Conservation (phyloP, 305 asterid genomes). For the Fraxinus latifolia region DNA sequence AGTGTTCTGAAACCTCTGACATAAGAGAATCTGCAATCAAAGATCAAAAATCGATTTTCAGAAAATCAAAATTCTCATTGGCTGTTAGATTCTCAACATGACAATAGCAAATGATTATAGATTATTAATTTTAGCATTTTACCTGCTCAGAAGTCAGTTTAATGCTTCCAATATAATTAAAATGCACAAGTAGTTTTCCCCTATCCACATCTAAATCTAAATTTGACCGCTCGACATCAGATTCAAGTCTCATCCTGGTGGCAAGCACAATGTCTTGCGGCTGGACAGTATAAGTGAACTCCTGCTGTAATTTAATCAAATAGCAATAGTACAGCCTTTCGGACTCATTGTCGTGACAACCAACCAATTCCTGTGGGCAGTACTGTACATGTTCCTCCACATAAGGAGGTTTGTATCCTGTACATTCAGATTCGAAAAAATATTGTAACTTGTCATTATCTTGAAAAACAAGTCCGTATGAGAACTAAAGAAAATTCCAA, state of each 20-base stretch:
- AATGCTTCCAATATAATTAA: slow-evolving; percentile 35
- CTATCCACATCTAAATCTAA: slow-evolving; percentile 54
- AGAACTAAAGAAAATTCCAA: slow-evolving; percentile 11
- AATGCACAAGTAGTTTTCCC: slow-evolving; percentile 34
- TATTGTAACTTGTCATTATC: neutral
- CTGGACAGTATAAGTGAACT: slow-evolving; percentile 34
- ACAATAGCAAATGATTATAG: neutral
- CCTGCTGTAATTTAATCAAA: slow-evolving; percentile 41
- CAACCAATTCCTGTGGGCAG: slow-evolving; percentile 60
- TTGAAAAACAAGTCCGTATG: neutral
- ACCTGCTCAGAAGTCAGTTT: slow-evolving; percentile 47
- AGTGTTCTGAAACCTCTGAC: slow-evolving; percentile 55
- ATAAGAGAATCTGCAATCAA: slow-evolving; percentile 45
- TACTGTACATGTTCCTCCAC: slow-evolving; percentile 40
- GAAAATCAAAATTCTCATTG: slow-evolving; percentile 6
- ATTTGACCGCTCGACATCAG: slow-evolving; percentile 30
- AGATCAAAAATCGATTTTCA: slow-evolving; percentile 2
- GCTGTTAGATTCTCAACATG: neutral
- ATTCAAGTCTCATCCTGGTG: slow-evolving; percentile 40
- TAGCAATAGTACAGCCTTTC: slow-evolving; percentile 42
- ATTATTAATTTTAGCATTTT: slow-evolving; percentile 3
- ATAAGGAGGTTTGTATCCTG: slow-evolving; percentile 39
- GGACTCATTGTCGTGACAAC: slow-evolving; percentile 21
- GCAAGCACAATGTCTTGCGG: slow-evolving; percentile 55
- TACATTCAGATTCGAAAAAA: slow-evolving; percentile 13